A percentile compares a stretch with the other conserved stretches of the same genome.
Evolutionary conservation across 2,329 filamentous ascomycete species (phyloP).

Genomic region (Nigrospora oryzae): DNA sequence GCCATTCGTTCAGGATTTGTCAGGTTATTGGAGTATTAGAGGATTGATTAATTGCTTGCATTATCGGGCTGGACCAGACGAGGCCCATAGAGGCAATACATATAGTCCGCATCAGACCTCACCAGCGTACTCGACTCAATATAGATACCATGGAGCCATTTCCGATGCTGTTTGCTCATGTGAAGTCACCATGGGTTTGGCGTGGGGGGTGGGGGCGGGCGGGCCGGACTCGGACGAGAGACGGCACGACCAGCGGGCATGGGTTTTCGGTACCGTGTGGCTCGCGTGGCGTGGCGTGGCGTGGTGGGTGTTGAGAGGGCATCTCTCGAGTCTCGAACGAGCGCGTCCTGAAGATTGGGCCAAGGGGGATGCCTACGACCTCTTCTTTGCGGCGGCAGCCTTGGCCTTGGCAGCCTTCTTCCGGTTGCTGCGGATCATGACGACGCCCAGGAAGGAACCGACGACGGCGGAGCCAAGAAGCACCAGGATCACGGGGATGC

Average conservation of each 20-base stretch:
- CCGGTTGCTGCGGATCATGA: constrained; percentile 98
- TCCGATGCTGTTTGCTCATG: not conserved
- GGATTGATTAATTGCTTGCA: no score
- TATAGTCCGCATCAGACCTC: not conserved
- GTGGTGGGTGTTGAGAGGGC: no score
- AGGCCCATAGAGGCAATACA: not conserved
- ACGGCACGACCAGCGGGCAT: no score
- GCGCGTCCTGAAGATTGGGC: no score
- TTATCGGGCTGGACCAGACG: no score
- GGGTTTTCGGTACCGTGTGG: no score
- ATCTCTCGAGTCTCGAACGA: no score
- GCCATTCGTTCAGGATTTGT: no score
- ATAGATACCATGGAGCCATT: constrained; percentile 2
- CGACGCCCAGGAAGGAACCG: constrained; percentile 87
- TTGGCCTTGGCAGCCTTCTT: constrained; percentile 96
- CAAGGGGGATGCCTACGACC: constrained; percentile 45
- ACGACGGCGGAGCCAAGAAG: constrained; percentile 88
- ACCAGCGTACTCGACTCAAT: not conserved
- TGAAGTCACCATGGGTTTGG: not conserved
- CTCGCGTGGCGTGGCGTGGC: no score
- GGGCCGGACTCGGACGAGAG: no score
- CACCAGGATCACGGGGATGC: constrained; percentile 93
- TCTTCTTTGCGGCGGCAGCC: constrained; percentile 71
- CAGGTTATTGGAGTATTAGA: no score
- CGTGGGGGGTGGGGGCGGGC: no score